These are phyloP conservation scores for Limonium bicolor DNA, from an alignment of 148 eudicot species.

Conservation along the genomic window DNA sequence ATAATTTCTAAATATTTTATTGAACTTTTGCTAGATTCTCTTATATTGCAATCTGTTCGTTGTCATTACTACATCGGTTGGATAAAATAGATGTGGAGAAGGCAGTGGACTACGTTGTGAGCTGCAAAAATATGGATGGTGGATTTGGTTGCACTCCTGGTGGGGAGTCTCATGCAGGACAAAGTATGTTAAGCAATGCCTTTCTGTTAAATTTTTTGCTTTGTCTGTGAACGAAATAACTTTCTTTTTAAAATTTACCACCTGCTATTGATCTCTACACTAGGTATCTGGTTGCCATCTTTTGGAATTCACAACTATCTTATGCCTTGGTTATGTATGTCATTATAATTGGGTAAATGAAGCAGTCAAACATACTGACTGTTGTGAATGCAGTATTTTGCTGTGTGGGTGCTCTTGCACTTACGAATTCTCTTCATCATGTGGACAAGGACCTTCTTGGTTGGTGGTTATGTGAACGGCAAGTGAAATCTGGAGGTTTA, in stretches of 20 bases:
- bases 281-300: too few species aligned
- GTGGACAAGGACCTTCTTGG: slow-evolving; percentile 91
- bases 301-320: too few species aligned
- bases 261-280: too few species aligned
- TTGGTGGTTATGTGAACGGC: slow-evolving; percentile 96
- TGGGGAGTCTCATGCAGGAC: slow-evolving; percentile 90
- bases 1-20: too few species aligned
- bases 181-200: slow-evolving; percentile 72
- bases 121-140: slow-evolving; percentile 90
- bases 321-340: too few species aligned
- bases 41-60: slow-evolving; percentile 73
- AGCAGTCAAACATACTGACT: too few species aligned
- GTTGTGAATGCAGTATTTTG: slow-evolving; percentile 58
- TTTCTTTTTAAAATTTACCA: too few species aligned
- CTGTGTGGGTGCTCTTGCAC: slow-evolving; percentile 84
- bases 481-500: slow-evolving; percentile 80
- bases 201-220: too few species aligned
- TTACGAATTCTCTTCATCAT: slow-evolving; percentile 66
- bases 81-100: slow-evolving; percentile 75
- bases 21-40: slow-evolving; percentile 44
- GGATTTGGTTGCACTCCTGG: slow-evolving; percentile 95
- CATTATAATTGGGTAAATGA: too few species aligned
- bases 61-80: slow-evolving; percentile 54
- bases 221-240: too few species aligned
- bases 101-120: slow-evolving; percentile 73